These are phyloP conservation scores for Ophiosphaerella herpotricha DNA, from an alignment of 2,329 filamentous ascomycete genomes.

Conservation along the genomic window DNA sequence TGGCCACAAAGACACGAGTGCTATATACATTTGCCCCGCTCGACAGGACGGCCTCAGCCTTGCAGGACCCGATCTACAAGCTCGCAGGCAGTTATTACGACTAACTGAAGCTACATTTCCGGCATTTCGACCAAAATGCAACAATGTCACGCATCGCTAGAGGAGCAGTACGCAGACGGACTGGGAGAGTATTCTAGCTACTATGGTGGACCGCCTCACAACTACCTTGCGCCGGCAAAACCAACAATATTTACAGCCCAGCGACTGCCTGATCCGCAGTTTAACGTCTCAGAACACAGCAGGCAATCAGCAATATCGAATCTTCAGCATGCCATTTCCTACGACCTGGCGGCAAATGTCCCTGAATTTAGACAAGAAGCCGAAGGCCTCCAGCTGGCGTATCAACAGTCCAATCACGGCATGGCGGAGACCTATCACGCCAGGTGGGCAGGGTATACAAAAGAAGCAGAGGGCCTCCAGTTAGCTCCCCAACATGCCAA, in stretches of 20 bases:
- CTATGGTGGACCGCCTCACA: constrained; percentile 11
- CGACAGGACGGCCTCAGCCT: not conserved
- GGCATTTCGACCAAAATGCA: constrained; percentile 6
- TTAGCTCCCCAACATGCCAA: not conserved
- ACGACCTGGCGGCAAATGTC: constrained; percentile 13
- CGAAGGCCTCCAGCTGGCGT: constrained; percentile 14
- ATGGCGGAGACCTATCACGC: constrained; percentile 1
- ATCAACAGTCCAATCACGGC: not conserved
- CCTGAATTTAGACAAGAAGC: constrained; percentile 8
- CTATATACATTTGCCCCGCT: constrained; percentile 1
- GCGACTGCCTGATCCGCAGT: constrained; percentile 1
- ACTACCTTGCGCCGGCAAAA: constrained; percentile 10
- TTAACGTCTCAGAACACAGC: not conserved
- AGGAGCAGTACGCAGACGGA: constrained; percentile 11
- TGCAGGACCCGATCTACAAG: not conserved
- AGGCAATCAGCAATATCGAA: not conserved
- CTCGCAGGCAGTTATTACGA: not conserved
- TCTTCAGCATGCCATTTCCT: constrained; percentile 8
- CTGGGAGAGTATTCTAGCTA: constrained; percentile 10
- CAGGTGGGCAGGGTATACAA: constrained; percentile 1
- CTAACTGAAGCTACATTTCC: not conserved
- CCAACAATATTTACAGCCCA: constrained; percentile 1
- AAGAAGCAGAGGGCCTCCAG: constrained; percentile 14
- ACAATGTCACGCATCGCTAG: not conserved
- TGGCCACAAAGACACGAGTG: not conserved